phyloP scores from a whole-genome alignment of 2,329 filamentous ascomycete species.

The Zelopaecilomyces penicillatus region DNA sequence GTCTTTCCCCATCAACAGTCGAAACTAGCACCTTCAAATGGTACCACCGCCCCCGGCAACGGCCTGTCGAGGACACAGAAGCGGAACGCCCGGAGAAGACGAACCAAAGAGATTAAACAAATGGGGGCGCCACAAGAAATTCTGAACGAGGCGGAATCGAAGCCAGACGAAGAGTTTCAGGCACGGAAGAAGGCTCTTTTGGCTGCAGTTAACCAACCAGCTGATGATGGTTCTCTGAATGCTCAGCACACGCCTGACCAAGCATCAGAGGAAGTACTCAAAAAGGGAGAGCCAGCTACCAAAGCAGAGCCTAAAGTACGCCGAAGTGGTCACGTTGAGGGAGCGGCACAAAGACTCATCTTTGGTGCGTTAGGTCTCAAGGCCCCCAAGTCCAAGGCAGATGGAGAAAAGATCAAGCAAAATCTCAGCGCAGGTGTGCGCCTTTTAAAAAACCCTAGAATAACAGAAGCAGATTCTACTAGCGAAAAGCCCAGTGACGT shows the following conservation, averaged over 20 bases:
- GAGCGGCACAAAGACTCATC: constrained; percentile 57
- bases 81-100: constrained; percentile 42
- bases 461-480: constrained; percentile 15
- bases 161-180: constrained; percentile 19
- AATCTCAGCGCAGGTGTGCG: constrained; percentile 49
- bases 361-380: constrained; percentile 66
- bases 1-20: too few relatives aligned
- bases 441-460: constrained; percentile 28
- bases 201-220: constrained; percentile 15
- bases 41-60: constrained; percentile 20
- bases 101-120: constrained; percentile 20
- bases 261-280: not conserved
- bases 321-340: constrained; percentile 33
- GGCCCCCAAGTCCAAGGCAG: constrained; percentile 58
- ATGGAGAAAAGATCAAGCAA: constrained; percentile 54
- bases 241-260: not conserved
- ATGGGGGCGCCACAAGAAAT: constrained; percentile 7
- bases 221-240: not conserved
- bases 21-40: too few relatives aligned
- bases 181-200: constrained; percentile 35
- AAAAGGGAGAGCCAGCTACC: not conserved
- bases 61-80: constrained; percentile 39
- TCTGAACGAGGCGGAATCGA: constrained; percentile 11
- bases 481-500: constrained; percentile 4
- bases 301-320: constrained; percentile 6